Percentiles rank a stretch among this genome's conserved stretches.
phyloP scores from a whole-genome alignment of 495 filamentous ascomycete genomes.

The Xanthoparmelia taractica region DNA sequence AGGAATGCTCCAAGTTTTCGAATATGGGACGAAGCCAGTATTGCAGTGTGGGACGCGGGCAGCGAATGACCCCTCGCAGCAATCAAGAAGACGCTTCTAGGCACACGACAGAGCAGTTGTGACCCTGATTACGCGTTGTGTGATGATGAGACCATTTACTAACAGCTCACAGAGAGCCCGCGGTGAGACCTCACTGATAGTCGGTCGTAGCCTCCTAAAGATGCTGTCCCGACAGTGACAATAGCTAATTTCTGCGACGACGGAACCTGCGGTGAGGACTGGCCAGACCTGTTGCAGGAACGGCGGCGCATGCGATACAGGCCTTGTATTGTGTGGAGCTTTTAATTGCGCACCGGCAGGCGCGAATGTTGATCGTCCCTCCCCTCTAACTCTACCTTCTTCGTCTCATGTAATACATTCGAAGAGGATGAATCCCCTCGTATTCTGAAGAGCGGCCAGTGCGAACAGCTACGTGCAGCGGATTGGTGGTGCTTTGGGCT shows the following conservation, averaged over 20 bases:
- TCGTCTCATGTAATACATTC: no score
- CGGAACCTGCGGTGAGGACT: conserved; percentile 7
- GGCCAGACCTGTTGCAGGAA: conserved; percentile 8
- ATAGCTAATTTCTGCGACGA: conserved; percentile 16
- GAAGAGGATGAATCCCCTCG: no score
- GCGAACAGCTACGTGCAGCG: no score
- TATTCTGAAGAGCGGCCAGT: no score
- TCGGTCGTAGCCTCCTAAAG: conserved; percentile 19
- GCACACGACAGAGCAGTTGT: conserved; percentile 22
- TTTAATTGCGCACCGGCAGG: conserved; percentile 25
- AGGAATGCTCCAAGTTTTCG: no score
- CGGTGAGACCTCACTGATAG: not conserved
- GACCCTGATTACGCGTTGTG: conserved; percentile 28
- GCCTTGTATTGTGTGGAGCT: conserved; percentile 25
- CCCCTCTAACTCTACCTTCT: no score
- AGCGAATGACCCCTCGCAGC: not conserved
- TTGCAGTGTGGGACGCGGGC: not conserved
- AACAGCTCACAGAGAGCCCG: not conserved
- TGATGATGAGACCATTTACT: conserved; percentile 18
- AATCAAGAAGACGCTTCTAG: conserved; percentile 17
- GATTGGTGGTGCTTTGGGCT: no score
- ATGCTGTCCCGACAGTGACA: conserved; percentile 24
- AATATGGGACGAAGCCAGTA: not conserved
- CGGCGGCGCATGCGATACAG: conserved; percentile 22
- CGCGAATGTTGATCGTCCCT: conserved; percentile 33